phyloP scores from a whole-genome alignment of 1,139 yeast species.

The Pichia sp. region DNA sequence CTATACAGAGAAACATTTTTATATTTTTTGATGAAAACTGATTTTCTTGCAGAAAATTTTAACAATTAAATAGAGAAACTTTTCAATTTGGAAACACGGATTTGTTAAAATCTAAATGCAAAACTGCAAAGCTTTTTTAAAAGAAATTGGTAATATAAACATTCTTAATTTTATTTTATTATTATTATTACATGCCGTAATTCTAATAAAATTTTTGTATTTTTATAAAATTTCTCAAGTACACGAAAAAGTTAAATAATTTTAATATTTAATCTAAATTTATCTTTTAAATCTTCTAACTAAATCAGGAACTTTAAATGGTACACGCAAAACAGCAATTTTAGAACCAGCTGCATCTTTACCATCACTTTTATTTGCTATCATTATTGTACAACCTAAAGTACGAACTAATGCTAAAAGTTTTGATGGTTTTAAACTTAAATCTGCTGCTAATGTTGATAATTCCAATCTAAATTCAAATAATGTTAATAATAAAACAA shows the following conservation, averaged over 20 bases:
- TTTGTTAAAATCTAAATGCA: no score
- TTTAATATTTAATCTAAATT: neutral
- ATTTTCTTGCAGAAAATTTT: no score
- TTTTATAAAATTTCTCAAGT: no score
- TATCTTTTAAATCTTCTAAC: slow-evolving; percentile 42
- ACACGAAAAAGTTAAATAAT: neutral
- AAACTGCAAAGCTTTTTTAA: no score
- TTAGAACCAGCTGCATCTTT: slow-evolving; percentile 70
- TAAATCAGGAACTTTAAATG: slow-evolving; percentile 84
- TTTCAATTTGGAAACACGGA: no score
- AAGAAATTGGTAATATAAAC: no score
- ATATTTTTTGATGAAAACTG: no score
- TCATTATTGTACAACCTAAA: slow-evolving; percentile 74
- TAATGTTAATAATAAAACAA: slow-evolving; percentile 68
- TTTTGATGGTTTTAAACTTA: slow-evolving; percentile 75
- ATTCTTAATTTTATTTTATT: no score
- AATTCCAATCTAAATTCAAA: slow-evolving; percentile 72
- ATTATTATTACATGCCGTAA: no score
- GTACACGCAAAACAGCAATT: slow-evolving; percentile 79
- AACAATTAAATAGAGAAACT: no score
- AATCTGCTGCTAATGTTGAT: slow-evolving; percentile 77
- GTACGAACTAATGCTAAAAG: slow-evolving; percentile 66
- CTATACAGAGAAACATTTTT: no score
- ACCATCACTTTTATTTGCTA: slow-evolving; percentile 73
- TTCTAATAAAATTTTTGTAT: no score